Base-by-base conservation (phyloP, 192 early-diverging fungal species). In the Neocallimastix lanati region DNA sequence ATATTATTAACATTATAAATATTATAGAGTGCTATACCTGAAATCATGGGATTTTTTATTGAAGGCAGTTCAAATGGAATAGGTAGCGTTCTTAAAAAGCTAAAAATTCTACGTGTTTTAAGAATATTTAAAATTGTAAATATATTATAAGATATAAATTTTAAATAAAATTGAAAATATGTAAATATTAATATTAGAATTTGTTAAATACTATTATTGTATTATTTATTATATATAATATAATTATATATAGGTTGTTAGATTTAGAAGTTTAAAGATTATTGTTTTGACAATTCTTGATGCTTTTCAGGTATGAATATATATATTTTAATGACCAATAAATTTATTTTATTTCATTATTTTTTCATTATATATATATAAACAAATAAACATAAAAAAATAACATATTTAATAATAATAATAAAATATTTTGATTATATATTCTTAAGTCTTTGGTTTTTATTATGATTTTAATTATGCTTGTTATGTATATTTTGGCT, bases 251-350 rank as follows among this genome's bases (percentile, higher is more conserved):
- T 15, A 81, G 80, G 78, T 76, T 12, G 80, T 86, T 16, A 79
- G 85, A 35, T 80, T 80, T 28, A 76, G 67, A 37, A 83, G 83
- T 58, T 80, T 87, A 36, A 78, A 82, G 35, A 84, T 85, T 28
- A 85, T 87, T 78, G 76, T 87, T 30, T 35, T 84, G 13, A 87
- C 86, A 13, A 84, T 87, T 33, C 79, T 86, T 28, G 83, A 87
- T 38, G 86, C 85, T 18, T 85, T 87, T 12, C 40, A n/a, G n/a
- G 33, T 77, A 29, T 6, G 11, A 12, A 14, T 18, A 25, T 29
- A 5, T 78, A 50, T 50, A 28, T 67, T 76, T 21, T 13, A 15
- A 28, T 76, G 15, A 36, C 13, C n/a, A n/a, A n/a, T n/a, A n/a
- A n/a, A n/a, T n/a, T n/a, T n/a, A n/a, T n/a, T n/a, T n/a, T n/a